Base-by-base conservation (phyloP, 768 basidiomycete species). In the Podaxis rugospora region DNA sequence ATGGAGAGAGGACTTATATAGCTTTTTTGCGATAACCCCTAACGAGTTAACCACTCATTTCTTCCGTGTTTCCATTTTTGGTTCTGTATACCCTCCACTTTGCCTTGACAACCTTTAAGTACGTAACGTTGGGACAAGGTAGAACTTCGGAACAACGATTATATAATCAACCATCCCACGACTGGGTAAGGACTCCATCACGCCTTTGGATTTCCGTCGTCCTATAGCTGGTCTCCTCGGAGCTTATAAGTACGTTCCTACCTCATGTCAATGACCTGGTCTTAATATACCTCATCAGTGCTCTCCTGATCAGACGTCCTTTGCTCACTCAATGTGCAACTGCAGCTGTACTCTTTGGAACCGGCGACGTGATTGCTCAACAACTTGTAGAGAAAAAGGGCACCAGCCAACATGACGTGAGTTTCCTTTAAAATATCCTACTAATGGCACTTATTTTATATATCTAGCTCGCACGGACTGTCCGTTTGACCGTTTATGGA, bases 321-420 rank as follows among this genome's bases (percentile, higher is more conserved):
- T 76, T 89, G 75, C 57, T 84, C 16, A 74, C 84, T 1, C 88
- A 90, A 65, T 89, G 85, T 59, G 72, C 74, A 0, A 89, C 89
- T 0, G 88, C 87, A 0, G 83, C 80, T 1, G 66, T 88, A 54
- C 75, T 93, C 7, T 93, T 92, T 64, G 87, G 89, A 47, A 76
- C 81, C 5, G 91, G 90, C 21, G 92, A 93, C 69, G 66, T 94
- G 1, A 81, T 95, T 46, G 94, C 94, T 0, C 94, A 97, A 72
- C 95, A 96, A 72, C 82, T 76, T 1, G 82, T 95, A 18, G 95
- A 95, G 69, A 78, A 77, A 67, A 83, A 77, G 64, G 91, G 92
- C 5, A 76, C 68, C 7, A 32, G 9, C 57, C 71, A 86, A 2
- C 93, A 96, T 68, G 93, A 97, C 65, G 90, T 91, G 64, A 65